Conservation (phyloP, 2,329 filamentous ascomycete species). For the Aureobasidium leucospermi region DNA sequence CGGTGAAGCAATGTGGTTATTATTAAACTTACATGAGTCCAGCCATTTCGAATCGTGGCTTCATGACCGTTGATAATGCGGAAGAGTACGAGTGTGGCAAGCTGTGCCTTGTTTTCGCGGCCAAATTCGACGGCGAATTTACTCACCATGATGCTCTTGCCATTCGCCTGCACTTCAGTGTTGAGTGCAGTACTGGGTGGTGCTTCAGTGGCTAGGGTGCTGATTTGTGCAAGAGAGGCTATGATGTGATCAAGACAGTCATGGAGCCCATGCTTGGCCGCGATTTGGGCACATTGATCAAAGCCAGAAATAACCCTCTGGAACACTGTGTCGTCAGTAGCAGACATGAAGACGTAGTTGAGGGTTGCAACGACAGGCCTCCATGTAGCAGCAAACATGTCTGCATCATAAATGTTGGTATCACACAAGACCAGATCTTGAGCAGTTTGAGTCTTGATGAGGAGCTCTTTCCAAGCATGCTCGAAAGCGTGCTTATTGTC, state of each 20-base stretch:
- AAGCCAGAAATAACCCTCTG: slow-evolving; percentile 90
- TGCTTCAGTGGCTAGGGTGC: slow-evolving; percentile 68
- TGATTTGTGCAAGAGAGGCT: slow-evolving; percentile 83
- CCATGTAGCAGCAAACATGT: slow-evolving; percentile 97
- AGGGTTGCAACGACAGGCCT: slow-evolving; percentile 88
- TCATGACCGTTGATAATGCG: slow-evolving; percentile 84
- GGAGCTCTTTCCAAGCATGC: slow-evolving; percentile 91
- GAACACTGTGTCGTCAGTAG: slow-evolving; percentile 92
- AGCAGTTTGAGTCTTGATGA: slow-evolving; percentile 73
- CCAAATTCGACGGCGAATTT: slow-evolving; percentile 95
- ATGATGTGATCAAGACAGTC: slow-evolving; percentile 92
- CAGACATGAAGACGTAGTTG: slow-evolving; percentile 98
- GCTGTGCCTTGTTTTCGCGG: slow-evolving; percentile 83
- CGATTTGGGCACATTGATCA: slow-evolving; percentile 90
- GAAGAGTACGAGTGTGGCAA: slow-evolving; percentile 93
- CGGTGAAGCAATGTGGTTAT: slow-evolving; percentile 68
- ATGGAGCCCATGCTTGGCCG: slow-evolving; percentile 71
- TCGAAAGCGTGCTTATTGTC: slow-evolving; percentile 96
- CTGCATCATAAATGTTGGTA: slow-evolving; percentile 91
- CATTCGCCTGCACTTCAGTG: slow-evolving; percentile 87
- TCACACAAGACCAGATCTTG: slow-evolving; percentile 70
- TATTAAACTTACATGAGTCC: slow-evolving; percentile 60
- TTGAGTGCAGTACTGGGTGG: slow-evolving; percentile 82
- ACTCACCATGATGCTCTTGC: slow-evolving; percentile 96
- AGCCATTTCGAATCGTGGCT: slow-evolving; percentile 64